Percentiles rank a stretch among this genome's conserved stretches.
These are phyloP conservation scores for Dothistroma pini DNA, from an alignment of 2,329 filamentous ascomycete genomes.

Conservation along the genomic window DNA sequence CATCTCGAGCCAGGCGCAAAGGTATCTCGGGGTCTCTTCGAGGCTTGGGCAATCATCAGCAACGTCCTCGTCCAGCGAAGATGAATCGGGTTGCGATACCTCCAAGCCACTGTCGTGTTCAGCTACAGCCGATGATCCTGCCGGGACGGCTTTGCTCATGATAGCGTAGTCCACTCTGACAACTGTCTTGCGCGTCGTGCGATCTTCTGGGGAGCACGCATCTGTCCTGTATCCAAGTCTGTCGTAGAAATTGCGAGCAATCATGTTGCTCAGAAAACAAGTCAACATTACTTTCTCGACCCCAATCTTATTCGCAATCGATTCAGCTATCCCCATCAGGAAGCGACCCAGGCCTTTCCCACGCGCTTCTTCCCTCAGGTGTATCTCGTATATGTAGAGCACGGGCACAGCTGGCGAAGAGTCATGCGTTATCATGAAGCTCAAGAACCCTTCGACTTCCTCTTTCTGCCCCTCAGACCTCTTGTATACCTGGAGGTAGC, in stretches of 20 bases:
- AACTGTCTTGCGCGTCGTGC: conserved; percentile 47
- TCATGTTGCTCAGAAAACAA: conserved; percentile 61
- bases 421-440: conserved; percentile 70
- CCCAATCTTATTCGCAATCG: conserved; percentile 52
- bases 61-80: background rate
- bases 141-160: conserved; percentile 43
- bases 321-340: conserved; percentile 56
- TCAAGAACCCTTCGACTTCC: conserved; percentile 45
- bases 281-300: conserved; percentile 71
- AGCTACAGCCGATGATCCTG: background rate
- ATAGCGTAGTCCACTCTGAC: conserved; percentile 52
- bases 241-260: conserved; percentile 59
- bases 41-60: conserved; percentile 6
- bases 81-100: background rate
- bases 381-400: conserved; percentile 76
- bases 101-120: background rate
- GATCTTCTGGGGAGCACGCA: conserved; percentile 50
- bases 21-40: background rate
- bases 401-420: conserved; percentile 57
- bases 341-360: conserved; percentile 60
- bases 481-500: conserved; percentile 59
- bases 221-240: conserved; percentile 56
- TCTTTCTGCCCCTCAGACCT: conserved; percentile 17
- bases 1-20: conserved; percentile 3
- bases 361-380: conserved; percentile 56